Evolutionary conservation across 345 rosid genomes (phyloP).

Genomic region (Salix caprea): DNA sequence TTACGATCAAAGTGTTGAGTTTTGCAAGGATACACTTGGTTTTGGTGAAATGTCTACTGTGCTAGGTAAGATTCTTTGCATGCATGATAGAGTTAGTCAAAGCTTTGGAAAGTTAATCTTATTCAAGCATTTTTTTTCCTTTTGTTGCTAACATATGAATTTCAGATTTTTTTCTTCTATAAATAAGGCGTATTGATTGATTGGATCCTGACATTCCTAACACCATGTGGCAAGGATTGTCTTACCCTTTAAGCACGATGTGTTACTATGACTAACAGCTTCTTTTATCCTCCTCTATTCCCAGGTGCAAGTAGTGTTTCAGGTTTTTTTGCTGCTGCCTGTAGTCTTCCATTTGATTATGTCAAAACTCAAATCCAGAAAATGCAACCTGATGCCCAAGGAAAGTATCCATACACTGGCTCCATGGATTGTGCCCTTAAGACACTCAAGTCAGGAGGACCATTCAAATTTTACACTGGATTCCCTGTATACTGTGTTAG

Average conservation of each 20-base stretch:
- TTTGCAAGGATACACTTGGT: conserved; percentile 72
- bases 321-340: conserved; percentile 88
- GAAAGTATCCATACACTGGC: conserved; percentile 87
- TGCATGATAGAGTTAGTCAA: neutral
- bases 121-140: neutral
- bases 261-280: neutral
- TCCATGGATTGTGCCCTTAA: conserved; percentile 78
- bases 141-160: neutral
- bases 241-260: neutral
- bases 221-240: neutral
- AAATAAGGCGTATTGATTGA: neutral
- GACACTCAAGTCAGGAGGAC: conserved; percentile 86
- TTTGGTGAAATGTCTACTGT: conserved; percentile 72
- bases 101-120: neutral
- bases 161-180: neutral
- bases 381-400: conserved; percentile 96
- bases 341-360: conserved; percentile 93
- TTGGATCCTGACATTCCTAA: neutral
- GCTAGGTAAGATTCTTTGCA: conserved; percentile 30
- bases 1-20: conserved; percentile 92
- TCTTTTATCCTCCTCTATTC: neutral
- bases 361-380: conserved; percentile 99
- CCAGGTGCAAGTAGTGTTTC: conserved; percentile 91
- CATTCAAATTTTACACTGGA: conserved; percentile 85
- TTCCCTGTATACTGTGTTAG: conserved; percentile 94